Evolutionary conservation across 495 filamentous ascomycete genomes (phyloP), one percentile per base, ranked within the genome.

Genomic region (Aspergillus diversus): DNA sequence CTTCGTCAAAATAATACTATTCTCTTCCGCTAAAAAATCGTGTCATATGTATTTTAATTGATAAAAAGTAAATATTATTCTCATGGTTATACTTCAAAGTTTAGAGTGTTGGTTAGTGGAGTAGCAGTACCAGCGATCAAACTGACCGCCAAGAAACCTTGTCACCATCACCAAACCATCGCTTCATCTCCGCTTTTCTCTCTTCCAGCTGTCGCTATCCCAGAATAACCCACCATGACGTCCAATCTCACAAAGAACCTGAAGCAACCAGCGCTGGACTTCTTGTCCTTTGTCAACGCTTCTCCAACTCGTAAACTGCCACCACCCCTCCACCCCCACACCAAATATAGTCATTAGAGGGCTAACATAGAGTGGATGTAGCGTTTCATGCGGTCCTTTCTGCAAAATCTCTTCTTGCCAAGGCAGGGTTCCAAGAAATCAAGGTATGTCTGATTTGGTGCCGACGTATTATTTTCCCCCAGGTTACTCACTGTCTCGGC

Each of bases 301-400:
- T 97, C 93, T 54, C 95, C 96, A 12, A 97, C 93, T 61, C 94
- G 95, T 99, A 86, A 64, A 86, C 64, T 88, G 64, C 31, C 33
- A 33, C 60, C 54, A 21, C 33, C 50, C 57, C 35, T 9, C 50
- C 52, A 8, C 5, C n/a, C 34, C 50, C 27, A 47, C 48, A 59
- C 35, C 17, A 12, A 9, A 21, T 32, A 31, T 33, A 51, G 49
- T 64, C 51, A 27, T 27, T 27, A 35, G 42, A 47, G 57, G 31
- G 16, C 71, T 75, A 61, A 77, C 69, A 31, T 60, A 33, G 62
- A 27, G 50, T 61, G 16, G n/a, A 16, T 56, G 31, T 59, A 99
- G 95, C 95, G 59, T 98, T 96, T 80, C 95, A 98, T 80, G 96
- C 93, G 48, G 93, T 98, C 57, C 84, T 87, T 62, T 91, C 87